Evolutionary conservation across 2,329 filamentous ascomycete genomes (phyloP).

Genomic region (Thelonectria rubi): DNA sequence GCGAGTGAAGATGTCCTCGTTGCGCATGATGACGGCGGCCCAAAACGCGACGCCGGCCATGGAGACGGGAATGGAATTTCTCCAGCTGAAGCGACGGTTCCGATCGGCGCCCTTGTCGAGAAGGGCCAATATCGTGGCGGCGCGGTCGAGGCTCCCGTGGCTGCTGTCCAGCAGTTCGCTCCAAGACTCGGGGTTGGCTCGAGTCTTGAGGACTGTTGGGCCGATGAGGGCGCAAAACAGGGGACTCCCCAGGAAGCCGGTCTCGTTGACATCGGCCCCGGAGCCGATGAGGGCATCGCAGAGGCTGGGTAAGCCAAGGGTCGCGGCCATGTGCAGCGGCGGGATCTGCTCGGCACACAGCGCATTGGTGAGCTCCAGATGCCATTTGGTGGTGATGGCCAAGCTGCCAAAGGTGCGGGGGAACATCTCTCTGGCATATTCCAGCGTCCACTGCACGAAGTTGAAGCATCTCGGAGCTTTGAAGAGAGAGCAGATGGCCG

Average conservation of each 20-base stretch:
- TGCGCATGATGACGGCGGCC: conserved; percentile 34
- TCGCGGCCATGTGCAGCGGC: conserved; percentile 48
- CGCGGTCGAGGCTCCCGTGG: conserved; percentile 25
- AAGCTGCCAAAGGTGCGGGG: conserved; percentile 38
- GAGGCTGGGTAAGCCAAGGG: conserved; percentile 44
- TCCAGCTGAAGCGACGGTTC: conserved; percentile 29
- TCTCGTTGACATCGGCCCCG: conserved; percentile 34
- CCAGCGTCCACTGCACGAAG: conserved; percentile 50
- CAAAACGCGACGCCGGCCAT: conserved; percentile 42
- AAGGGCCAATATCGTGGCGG: conserved; percentile 36
- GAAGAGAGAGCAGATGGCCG: conserved; percentile 45
- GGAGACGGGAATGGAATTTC: conserved; percentile 31
- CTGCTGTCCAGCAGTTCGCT: conserved; percentile 25
- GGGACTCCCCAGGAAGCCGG: conserved; percentile 43
- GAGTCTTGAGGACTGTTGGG: conserved; percentile 36
- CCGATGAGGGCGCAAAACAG: conserved; percentile 49
- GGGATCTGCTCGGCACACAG: conserved; percentile 42
- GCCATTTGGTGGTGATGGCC: conserved; percentile 34
- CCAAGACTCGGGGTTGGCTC: conserved; percentile 37
- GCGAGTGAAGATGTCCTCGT: conserved; percentile 39
- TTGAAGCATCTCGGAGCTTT: conserved; percentile 37
- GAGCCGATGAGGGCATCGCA: conserved; percentile 40
- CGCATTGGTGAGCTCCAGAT: conserved; percentile 44
- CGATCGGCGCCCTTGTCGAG: conserved; percentile 36
- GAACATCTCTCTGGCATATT: conserved; percentile 45